Evolutionary conservation across 352 stramenopile genomes (phyloP), one percentile per base, ranked within the genome.

Genomic region (Phytophthora pinifolia): DNA sequence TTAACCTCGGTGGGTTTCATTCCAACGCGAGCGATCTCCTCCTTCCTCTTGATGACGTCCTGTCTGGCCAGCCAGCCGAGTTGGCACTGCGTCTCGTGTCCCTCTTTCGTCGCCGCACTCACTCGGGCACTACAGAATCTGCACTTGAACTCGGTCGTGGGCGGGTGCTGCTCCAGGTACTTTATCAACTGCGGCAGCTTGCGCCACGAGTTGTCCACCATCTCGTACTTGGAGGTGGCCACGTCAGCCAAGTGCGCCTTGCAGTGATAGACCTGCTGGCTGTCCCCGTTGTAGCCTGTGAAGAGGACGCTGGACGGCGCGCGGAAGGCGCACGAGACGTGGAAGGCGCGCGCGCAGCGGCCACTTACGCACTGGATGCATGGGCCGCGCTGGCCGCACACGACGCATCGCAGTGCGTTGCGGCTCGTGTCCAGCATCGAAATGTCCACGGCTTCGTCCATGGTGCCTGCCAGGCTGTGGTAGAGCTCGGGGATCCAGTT

Each of bases 301-400:
- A 89, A 95, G 53, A 94, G 60, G 25, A 84, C 44, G 30, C 42
- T 75, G 6, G 83, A 92, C 0, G 79, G 83, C 22, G 79, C 62
- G 5, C 84, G 80, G 56, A 94, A 77, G 2, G 83, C 86, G 48
- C 88, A 96, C 6, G 88, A 55, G 6, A 91, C 77, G 52, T 96
- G 88, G 65, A 94, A 96, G 13, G 86, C 58, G 44, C 76, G 77
- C 36, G 86, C 72, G 46, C 88, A 96, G 22, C 86, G 83, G 0
- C 85, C 86, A 36, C 80, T 93, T 10, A 92, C 68, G 52, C 88
- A 96, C 63, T 96, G 88, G 50, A 96, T 95, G 58, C 86, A 96
- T 6, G 78, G 80, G 44, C 87, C 83, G 25, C 84, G 83, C 30
- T 82, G 53, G n/a, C 81, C 76, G 44, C 88, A 96, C n/a, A 96